A percentile compares a stretch with the other conserved stretches of the same genome.
phyloP scores from a whole-genome alignment of 495 filamentous ascomycete genomes.

The Lepidopterella palustris region DNA sequence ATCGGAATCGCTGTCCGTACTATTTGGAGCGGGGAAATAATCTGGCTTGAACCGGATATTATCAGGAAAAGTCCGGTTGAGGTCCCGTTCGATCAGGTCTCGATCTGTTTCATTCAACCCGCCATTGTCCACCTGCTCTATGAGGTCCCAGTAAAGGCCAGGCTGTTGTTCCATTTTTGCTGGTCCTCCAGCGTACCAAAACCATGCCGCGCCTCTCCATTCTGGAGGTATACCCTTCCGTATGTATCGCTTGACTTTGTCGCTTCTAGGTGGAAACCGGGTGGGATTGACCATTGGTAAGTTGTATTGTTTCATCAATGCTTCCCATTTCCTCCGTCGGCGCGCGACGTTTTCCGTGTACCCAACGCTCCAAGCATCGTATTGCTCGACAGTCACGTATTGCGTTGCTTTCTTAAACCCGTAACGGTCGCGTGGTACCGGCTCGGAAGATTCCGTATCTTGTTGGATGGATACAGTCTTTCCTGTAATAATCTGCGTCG shows the following conservation, averaged over 20 bases:
- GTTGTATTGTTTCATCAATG: slow-evolving; percentile 67
- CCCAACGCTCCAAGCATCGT: slow-evolving; percentile 69
- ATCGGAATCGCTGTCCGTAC: slow-evolving; percentile 22
- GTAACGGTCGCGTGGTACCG: slow-evolving; percentile 63
- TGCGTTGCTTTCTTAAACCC: slow-evolving; percentile 87
- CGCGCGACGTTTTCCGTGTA: slow-evolving; percentile 66
- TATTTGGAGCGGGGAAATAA: slow-evolving; percentile 14
- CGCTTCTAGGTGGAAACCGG: slow-evolving; percentile 70
- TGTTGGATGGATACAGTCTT: slow-evolving; percentile 19
- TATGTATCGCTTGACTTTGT: slow-evolving; percentile 80
- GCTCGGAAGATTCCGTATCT: slow-evolving; percentile 26
- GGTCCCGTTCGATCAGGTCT: slow-evolving; percentile 89
- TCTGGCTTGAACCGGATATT: slow-evolving; percentile 87
- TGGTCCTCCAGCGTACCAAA: slow-evolving; percentile 91
- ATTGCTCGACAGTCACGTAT: slow-evolving; percentile 67
- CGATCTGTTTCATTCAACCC: slow-evolving; percentile 62
- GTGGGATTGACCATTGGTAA: slow-evolving; percentile 64
- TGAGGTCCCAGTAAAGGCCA: slow-evolving; percentile 65
- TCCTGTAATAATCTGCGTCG: slow-evolving; percentile 23
- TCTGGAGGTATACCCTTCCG: slow-evolving; percentile 95
- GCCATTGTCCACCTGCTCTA: slow-evolving; percentile 56
- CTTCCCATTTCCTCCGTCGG: slow-evolving; percentile 73
- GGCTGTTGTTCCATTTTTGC: slow-evolving; percentile 58
- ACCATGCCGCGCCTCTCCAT: slow-evolving; percentile 91
- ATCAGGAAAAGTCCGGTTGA: slow-evolving; percentile 93